phyloP scores from a whole-genome alignment of 2,329 filamentous ascomycete genomes.

The Diaporthe citrichinensis region DNA sequence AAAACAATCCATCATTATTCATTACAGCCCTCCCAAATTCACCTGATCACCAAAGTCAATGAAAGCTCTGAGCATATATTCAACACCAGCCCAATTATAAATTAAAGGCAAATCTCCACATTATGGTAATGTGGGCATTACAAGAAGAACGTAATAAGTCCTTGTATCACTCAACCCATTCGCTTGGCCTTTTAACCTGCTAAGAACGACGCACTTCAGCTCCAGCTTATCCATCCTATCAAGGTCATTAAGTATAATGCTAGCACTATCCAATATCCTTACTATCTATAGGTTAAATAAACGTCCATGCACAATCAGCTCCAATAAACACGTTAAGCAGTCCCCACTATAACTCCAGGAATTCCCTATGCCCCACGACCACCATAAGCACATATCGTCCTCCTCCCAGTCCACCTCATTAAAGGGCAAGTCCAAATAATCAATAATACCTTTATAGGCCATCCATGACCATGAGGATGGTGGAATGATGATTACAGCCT shows the following conservation, averaged over 20 bases:
- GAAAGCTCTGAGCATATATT: not conserved
- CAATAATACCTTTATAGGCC: not conserved
- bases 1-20: no score
- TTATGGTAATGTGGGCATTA: not conserved
- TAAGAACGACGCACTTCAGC: slow-evolving; percentile 13
- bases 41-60: not conserved
- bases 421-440: not conserved
- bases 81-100: slow-evolving; percentile 12
- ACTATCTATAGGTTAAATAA: not conserved
- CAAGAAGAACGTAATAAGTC: slow-evolving; percentile 18
- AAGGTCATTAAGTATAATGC: not conserved
- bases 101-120: no score
- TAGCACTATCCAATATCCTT: not conserved
- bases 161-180: not conserved
- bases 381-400: not conserved
- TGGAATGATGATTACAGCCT: not conserved
- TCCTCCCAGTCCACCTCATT: slow-evolving; percentile 21
- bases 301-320: not conserved
- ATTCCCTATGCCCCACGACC: not conserved
- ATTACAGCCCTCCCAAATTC: no score
- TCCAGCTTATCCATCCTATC: not conserved
- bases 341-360: not conserved
- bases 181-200: not conserved
- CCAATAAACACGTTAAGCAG: not conserved
- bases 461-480: slow-evolving; percentile 32